Evolutionary conservation across 1,284 basidiomycete genomes (phyloP).

Genomic region (Cryptococcus floricola): DNA sequence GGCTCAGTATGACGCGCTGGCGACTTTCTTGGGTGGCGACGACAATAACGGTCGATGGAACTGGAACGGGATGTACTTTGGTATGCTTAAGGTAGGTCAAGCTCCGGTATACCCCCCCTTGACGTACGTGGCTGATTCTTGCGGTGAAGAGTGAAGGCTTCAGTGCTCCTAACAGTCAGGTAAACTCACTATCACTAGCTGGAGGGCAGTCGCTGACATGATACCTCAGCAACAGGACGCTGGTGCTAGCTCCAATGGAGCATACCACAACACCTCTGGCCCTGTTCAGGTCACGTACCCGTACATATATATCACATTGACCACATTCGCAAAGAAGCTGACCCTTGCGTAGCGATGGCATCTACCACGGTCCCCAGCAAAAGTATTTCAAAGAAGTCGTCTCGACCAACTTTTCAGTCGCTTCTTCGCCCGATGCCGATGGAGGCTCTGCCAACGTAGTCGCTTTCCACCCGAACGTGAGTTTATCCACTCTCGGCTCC

Average conservation of each 20-base stretch:
- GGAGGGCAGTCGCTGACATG: not conserved
- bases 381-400: slow-evolving; percentile 55
- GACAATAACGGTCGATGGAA: slow-evolving; percentile 54
- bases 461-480: slow-evolving; percentile 46
- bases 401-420: slow-evolving; percentile 29
- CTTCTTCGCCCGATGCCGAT: slow-evolving; percentile 53
- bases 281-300: slow-evolving; percentile 55
- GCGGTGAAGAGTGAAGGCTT: slow-evolving; percentile 54
- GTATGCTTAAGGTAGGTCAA: slow-evolving; percentile 54
- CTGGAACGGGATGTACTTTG: slow-evolving; percentile 56
- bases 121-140: not conserved
- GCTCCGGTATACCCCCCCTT: not conserved
- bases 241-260: slow-evolving; percentile 52
- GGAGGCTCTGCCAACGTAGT: slow-evolving; percentile 60
- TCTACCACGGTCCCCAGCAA: slow-evolving; percentile 61
- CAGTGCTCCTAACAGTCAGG: slow-evolving; percentile 54
- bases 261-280: slow-evolving; percentile 56
- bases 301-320: slow-evolving; percentile 49
- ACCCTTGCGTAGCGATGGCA: slow-evolving; percentile 25
- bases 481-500: not conserved
- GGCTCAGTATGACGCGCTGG: slow-evolving; percentile 61
- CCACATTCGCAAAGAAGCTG: not conserved
- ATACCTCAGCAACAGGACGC: slow-evolving; percentile 49
- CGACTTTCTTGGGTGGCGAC: slow-evolving; percentile 48
- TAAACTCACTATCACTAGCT: not conserved